phyloP scores from a whole-genome alignment of 345 rosid genomes.

The Salix purpurea region DNA sequence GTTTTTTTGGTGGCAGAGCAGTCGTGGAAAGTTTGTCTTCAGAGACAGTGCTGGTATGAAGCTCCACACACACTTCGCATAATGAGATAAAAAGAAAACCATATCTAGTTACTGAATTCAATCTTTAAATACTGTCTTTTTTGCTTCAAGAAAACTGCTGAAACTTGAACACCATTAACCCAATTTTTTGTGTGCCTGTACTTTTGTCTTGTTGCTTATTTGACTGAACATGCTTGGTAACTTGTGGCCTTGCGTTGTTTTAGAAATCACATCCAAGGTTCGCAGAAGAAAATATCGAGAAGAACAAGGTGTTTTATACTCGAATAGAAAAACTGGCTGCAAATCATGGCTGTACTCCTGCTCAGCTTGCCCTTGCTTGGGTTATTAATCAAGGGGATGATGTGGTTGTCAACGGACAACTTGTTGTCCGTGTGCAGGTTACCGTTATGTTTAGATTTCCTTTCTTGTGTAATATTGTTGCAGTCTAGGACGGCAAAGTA shows the following conservation, averaged over 20 bases:
- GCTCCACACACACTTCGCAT: background rate
- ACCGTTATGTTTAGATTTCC: too few relatives aligned
- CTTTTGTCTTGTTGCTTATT: background rate
- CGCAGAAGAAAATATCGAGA: conserved; percentile 15
- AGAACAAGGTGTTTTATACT: conserved; percentile 23
- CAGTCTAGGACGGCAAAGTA: too few relatives aligned
- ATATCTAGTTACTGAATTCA: background rate
- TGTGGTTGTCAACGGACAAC: too few relatives aligned
- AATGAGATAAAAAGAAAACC: background rate
- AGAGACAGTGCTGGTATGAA: conserved; percentile 1
- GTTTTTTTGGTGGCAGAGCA: conserved; percentile 9
- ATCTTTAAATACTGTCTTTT: background rate
- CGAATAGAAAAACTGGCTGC: conserved; percentile 22
- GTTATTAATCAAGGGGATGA: conserved; percentile 33
- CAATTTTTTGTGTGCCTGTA: background rate
- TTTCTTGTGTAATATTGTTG: too few relatives aligned
- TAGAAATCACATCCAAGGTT: conserved; percentile 7
- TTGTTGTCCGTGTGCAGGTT: too few relatives aligned
- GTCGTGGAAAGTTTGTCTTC: conserved; percentile 3
- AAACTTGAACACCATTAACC: background rate
- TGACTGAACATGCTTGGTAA: background rate
- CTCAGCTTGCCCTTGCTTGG: conserved; percentile 40
- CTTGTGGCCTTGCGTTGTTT: background rate
- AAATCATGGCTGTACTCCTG: conserved; percentile 22
- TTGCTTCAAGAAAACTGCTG: background rate